Percentiles rank a stretch among this genome's conserved stretches.
These are phyloP conservation scores for Hypoxylon trugodes DNA, from an alignment of 495 filamentous ascomycete genomes.

Conservation along the genomic window DNA sequence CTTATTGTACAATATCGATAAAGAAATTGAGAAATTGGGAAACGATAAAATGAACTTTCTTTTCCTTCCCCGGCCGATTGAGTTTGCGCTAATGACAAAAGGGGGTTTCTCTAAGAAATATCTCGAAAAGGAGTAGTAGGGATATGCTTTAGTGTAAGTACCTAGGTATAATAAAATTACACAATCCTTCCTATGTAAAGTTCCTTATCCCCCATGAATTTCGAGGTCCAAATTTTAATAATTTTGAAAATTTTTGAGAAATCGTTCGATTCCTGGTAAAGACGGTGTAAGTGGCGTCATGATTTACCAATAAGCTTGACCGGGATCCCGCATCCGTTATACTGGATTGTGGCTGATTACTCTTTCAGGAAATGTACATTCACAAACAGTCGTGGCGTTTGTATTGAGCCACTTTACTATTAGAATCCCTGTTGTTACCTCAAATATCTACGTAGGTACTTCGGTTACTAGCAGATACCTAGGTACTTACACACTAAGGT, in stretches of 20 bases:
- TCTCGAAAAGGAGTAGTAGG: conserved; percentile 10
- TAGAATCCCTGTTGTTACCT: too few species aligned
- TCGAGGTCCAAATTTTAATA: conserved; percentile 22
- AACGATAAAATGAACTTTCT: conserved; percentile 8
- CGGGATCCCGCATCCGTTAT: not conserved
- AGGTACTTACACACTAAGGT: too few species aligned
- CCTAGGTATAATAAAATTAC: conserved; percentile 16
- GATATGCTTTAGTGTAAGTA: not conserved
- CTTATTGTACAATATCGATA: conserved; percentile 33
- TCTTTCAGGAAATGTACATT: too few species aligned
- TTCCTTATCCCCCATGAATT: not conserved
- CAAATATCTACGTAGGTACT: too few species aligned
- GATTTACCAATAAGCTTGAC: conserved; percentile 22
- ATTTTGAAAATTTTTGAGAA: conserved; percentile 30
- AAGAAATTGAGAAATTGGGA: conserved; percentile 30
- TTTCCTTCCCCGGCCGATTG: not conserved
- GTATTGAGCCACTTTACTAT: too few species aligned
- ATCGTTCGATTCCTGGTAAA: conserved; percentile 26
- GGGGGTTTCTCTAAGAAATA: conserved; percentile 24
- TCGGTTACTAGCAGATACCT: too few species aligned
- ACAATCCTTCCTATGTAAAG: conserved; percentile 7
- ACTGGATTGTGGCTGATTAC: not conserved
- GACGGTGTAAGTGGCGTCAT: conserved; percentile 34
- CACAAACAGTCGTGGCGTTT: not conserved
- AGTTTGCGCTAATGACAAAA: conserved; percentile 15